Percentiles rank a stretch among this genome's conserved stretches.
Conservation (phyloP, 768 basidiomycete species). For the Coprinopsis marcescibilis region DNA sequence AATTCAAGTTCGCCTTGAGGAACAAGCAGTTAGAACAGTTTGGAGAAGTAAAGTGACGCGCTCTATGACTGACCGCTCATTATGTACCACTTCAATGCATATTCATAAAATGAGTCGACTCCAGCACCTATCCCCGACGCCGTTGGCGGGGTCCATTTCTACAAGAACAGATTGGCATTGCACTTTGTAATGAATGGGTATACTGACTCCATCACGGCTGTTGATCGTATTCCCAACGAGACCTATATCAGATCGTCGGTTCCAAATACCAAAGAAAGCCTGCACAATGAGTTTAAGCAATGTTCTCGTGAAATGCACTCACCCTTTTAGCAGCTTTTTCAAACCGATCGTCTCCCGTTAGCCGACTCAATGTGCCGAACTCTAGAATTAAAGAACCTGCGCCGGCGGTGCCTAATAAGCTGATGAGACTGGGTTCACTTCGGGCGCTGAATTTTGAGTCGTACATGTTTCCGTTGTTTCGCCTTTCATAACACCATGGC, state of each 20-base stretch:
- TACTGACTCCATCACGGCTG: slow-evolving; percentile 69
- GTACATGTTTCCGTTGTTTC: slow-evolving; percentile 84
- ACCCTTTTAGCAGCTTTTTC: slow-evolving; percentile 80
- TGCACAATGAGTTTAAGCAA: slow-evolving; percentile 11
- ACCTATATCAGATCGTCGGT: slow-evolving; percentile 76
- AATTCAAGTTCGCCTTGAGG: slow-evolving; percentile 70
- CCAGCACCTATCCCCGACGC: slow-evolving; percentile 86
- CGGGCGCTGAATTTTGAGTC: slow-evolving; percentile 22
- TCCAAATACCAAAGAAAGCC: slow-evolving; percentile 94
- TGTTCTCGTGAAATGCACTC: not conserved
- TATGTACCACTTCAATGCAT: slow-evolving; percentile 89
- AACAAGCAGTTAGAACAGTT: not conserved
- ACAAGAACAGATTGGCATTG: slow-evolving; percentile 3
- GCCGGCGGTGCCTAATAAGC: slow-evolving; percentile 73
- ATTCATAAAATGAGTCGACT: slow-evolving; percentile 94
- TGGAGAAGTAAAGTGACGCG: not conserved
- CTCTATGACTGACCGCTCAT: slow-evolving; percentile 51
- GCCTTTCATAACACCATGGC: slow-evolving; percentile 66
- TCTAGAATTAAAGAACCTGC: slow-evolving; percentile 92
- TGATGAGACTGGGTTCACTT: slow-evolving; percentile 4
- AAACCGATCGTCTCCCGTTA: slow-evolving; percentile 86
- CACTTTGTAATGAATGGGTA: not conserved
- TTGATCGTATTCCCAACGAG: slow-evolving; percentile 89
- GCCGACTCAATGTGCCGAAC: slow-evolving; percentile 86
- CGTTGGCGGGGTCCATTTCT: slow-evolving; percentile 77